phyloP scores from a whole-genome alignment of 2,329 filamentous ascomycete species.

The Phaeophleospora eucalypticola region DNA sequence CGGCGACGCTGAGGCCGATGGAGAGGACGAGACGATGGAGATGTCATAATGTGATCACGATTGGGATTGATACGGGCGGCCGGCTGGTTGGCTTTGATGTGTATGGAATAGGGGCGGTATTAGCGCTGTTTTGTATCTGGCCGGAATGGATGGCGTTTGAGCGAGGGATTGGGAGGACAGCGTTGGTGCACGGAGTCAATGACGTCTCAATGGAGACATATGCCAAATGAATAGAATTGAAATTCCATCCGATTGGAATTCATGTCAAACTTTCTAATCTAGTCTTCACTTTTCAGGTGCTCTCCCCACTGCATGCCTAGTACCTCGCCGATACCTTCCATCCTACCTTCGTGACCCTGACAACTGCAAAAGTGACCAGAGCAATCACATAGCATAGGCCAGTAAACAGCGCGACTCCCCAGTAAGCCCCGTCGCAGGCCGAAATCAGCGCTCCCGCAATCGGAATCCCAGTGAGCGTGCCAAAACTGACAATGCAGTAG shows the following conservation, averaged over 20 bases:
- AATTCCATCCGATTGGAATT: too few relatives aligned
- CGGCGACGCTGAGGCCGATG: slow-evolving; percentile 27
- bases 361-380: slow-evolving; percentile 26
- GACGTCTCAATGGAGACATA: too few relatives aligned
- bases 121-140: neutral
- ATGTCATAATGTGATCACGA: slow-evolving; percentile 20
- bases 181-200: too few relatives aligned
- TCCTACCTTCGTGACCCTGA: slow-evolving; percentile 39
- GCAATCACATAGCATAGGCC: slow-evolving; percentile 23
- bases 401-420: slow-evolving; percentile 26
- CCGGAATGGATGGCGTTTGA: too few relatives aligned
- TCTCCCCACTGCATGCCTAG: slow-evolving; percentile 7
- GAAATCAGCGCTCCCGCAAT: slow-evolving; percentile 29
- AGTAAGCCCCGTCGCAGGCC: slow-evolving; percentile 27
- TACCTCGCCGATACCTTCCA: slow-evolving; percentile 30
- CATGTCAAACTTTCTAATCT: too few relatives aligned
- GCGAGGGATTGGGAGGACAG: too few relatives aligned
- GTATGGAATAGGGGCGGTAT: too few relatives aligned
- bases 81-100: too few relatives aligned
- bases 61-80: too few relatives aligned
- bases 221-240: too few relatives aligned
- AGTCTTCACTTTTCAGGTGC: neutral
- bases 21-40: slow-evolving; percentile 33
- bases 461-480: slow-evolving; percentile 30
- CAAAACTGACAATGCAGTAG: slow-evolving; percentile 28